Evolutionary conservation across 2,329 filamentous ascomycete species (phyloP).

Genomic region (Claviceps maximensis): DNA sequence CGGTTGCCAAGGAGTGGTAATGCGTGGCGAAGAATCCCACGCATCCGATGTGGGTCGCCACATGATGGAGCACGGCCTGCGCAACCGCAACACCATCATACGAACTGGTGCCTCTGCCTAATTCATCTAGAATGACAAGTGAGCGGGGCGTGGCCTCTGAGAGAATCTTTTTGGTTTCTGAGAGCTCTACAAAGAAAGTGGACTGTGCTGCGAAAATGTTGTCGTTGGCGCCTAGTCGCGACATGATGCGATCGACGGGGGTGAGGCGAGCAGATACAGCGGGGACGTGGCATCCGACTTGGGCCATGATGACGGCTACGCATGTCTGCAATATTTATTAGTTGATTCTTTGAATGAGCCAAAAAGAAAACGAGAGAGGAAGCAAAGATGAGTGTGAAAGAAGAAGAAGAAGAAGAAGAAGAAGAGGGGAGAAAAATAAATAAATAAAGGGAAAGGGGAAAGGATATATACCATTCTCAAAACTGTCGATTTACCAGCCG

Average conservation of each 20-base stretch:
- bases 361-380: neutral
- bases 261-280: slow-evolving; percentile 72
- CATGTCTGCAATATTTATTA: slow-evolving; percentile 52
- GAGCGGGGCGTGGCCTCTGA: slow-evolving; percentile 87
- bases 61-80: slow-evolving; percentile 91
- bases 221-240: slow-evolving; percentile 89
- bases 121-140: slow-evolving; percentile 90
- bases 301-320: slow-evolving; percentile 91
- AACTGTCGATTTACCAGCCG: slow-evolving; percentile 92
- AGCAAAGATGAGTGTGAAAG: neutral
- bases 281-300: slow-evolving; percentile 87
- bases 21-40: slow-evolving; percentile 96
- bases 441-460: too few species aligned
- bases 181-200: slow-evolving; percentile 95
- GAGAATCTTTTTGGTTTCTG: slow-evolving; percentile 96
- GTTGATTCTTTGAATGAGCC: neutral
- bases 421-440: neutral
- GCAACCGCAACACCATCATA: slow-evolving; percentile 96
- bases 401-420: neutral
- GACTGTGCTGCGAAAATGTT: slow-evolving; percentile 98
- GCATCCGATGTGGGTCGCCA: slow-evolving; percentile 85
- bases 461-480: slow-evolving; percentile 81
- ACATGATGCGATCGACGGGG: slow-evolving; percentile 96
- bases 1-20: slow-evolving; percentile 84
- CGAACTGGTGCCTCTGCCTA: slow-evolving; percentile 85